Percentiles rank a stretch among this genome's conserved stretches.
Evolutionary conservation across 2,329 filamentous ascomycete species (phyloP).

Genomic region (Colletotrichum tamarilloi): DNA sequence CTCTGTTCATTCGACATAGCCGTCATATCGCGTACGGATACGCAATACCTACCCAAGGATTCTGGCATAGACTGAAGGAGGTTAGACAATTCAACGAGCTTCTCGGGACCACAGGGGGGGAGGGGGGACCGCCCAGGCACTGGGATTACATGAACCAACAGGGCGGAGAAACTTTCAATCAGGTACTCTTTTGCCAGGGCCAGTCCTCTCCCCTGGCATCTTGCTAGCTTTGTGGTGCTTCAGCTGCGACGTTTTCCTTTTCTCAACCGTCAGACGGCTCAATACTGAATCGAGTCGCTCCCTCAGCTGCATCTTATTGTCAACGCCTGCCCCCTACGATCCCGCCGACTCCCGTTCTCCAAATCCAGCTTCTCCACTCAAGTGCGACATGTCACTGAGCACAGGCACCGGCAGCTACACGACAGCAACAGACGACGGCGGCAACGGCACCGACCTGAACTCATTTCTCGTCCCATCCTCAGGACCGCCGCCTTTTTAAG

Average conservation of each 20-base stretch:
- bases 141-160: slow-evolving; percentile 16
- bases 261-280: neutral
- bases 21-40: neutral
- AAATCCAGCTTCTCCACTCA: slow-evolving; percentile 11
- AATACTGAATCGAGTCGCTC: slow-evolving; percentile 5
- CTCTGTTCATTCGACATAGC: neutral
- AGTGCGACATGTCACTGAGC: slow-evolving; percentile 23
- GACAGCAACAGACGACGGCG: neutral
- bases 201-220: neutral
- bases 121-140: neutral
- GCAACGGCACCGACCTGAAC: slow-evolving; percentile 10
- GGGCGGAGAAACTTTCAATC: slow-evolving; percentile 21
- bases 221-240: too few relatives aligned
- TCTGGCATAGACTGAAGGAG: neutral
- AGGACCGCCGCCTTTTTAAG: slow-evolving; percentile 27
- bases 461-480: slow-evolving; percentile 35
- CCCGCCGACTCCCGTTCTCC: slow-evolving; percentile 24
- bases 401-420: neutral
- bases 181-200: neutral
- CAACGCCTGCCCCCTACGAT: slow-evolving; percentile 15
- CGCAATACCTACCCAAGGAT: neutral
- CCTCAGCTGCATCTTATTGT: slow-evolving; percentile 14
- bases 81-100: neutral
- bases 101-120: neutral
- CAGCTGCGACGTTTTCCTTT: neutral